A percentile compares a stretch with the other conserved stretches of the same genome.
phyloP scores from a whole-genome alignment of 495 filamentous ascomycete species.

The Letharia lupina region DNA sequence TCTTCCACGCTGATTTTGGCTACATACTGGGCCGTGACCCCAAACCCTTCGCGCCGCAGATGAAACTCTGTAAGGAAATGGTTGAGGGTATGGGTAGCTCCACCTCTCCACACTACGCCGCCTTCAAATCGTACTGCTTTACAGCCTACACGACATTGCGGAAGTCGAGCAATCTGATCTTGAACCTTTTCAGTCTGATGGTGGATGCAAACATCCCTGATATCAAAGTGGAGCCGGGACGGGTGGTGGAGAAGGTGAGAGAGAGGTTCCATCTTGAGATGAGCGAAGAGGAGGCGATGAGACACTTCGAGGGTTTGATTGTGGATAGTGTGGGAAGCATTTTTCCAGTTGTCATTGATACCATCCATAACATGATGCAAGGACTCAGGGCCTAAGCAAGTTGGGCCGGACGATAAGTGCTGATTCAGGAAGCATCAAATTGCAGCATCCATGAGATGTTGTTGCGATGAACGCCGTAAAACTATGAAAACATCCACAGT shows the following conservation, averaged over 20 bases:
- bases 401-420: not conserved
- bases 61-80: constrained; percentile 98
- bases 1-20: constrained; percentile 97
- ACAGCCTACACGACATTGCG: constrained; percentile 87
- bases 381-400: constrained; percentile 59
- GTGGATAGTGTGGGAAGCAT: constrained; percentile 81
- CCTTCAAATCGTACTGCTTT: constrained; percentile 93
- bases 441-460: not conserved
- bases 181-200: constrained; percentile 96
- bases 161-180: constrained; percentile 81
- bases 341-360: constrained; percentile 88
- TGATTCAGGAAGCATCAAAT: not conserved
- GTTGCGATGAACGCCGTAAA: not conserved
- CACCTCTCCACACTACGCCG: constrained; percentile 64
- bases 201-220: constrained; percentile 94
- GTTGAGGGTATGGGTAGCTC: constrained; percentile 94
- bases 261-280: constrained; percentile 90
- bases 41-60: constrained; percentile 91
- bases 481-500: not conserved
- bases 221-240: constrained; percentile 84
- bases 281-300: constrained; percentile 87
- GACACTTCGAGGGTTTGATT: constrained; percentile 78
- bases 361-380: constrained; percentile 88
- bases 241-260: constrained; percentile 86
- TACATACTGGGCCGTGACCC: constrained; percentile 97